Evolutionary conservation across 73 alveolate genomes (phyloP), one percentile per base, ranked within the genome.

Genomic region (Diophrys appendiculata): DNA sequence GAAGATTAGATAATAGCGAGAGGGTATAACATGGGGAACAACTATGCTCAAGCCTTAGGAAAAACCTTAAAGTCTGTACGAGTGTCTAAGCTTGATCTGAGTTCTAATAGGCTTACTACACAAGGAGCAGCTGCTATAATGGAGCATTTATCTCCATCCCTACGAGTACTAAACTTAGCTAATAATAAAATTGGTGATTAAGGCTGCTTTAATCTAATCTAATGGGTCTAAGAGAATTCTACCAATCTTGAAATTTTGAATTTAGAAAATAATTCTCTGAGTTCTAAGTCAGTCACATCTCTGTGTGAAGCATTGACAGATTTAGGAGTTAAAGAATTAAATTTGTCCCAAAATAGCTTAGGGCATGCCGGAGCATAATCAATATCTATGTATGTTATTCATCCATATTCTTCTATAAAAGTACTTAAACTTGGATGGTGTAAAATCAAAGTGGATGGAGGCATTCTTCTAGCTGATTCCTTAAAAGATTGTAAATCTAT

Each of bases 401-500:
- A 5, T 5, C 60, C 60, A 43, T 11, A 11, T 5, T 5, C 60
- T 43, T 26, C 2, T 3, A 0, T 87, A 14, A 86, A 81, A 33
- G 76, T 77, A 14, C 78, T 90, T 2, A 70, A 78, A 54, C 81
- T 90, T 31, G 68, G 87, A 23, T 90, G 96, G 93, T 84, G 86
- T 68, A 75, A 75, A 23, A 78, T 90, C 55, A 77, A 77, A 25
- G 88, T 80, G 33, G 67, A 71, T 52, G 96, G 96, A 0, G 94
- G 86, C 23, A 52, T 72, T 31, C 28, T 65, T 8, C 69, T 72
- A 5, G 60, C 60, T 43, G 60, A 43, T 43, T 43, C 60, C 18
- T 18, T 43, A 43, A 43, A 43, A 43, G 60, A 43, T 43, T 43
- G 60, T 43, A 43, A 43, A 43, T 43, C 60, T 5, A 43, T 83